Evolutionary conservation across 2,329 filamentous ascomycete genomes (phyloP).

Genomic region (Fusarium sacchari): DNA sequence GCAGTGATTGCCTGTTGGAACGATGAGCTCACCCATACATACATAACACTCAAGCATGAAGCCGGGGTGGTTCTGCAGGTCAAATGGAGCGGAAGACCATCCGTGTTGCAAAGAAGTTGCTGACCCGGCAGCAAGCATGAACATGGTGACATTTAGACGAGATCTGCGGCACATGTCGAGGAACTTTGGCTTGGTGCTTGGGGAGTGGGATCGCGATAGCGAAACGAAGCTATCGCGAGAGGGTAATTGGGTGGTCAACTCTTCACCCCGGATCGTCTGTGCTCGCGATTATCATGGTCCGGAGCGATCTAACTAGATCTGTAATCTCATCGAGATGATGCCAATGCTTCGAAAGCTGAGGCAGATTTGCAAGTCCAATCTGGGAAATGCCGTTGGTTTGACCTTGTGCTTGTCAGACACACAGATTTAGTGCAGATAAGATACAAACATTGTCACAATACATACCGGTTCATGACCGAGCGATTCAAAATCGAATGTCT

Average conservation of each 20-base stretch:
- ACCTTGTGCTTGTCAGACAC: slow-evolving; percentile 26
- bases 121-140: slow-evolving; percentile 20
- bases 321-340: slow-evolving; percentile 37
- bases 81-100: slow-evolving; percentile 19
- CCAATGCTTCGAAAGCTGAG: slow-evolving; percentile 1
- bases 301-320: slow-evolving; percentile 24
- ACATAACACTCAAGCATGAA: slow-evolving; percentile 16
- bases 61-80: slow-evolving; percentile 29
- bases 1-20: slow-evolving; percentile 15
- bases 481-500: slow-evolving; percentile 17
- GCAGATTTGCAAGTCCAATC: neutral
- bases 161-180: slow-evolving; percentile 16
- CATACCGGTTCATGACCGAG: slow-evolving; percentile 19
- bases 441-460: slow-evolving; percentile 9
- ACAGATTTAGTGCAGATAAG: neutral
- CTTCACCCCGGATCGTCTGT: slow-evolving; percentile 22
- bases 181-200: neutral
- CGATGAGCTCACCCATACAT: slow-evolving; percentile 28
- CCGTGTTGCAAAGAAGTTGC: slow-evolving; percentile 14
- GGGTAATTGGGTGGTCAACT: slow-evolving; percentile 17
- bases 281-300: slow-evolving; percentile 19
- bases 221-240: slow-evolving; percentile 23
- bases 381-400: slow-evolving; percentile 22
- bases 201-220: slow-evolving; percentile 18
- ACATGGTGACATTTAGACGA: slow-evolving; percentile 16